Evolutionary conservation across 2,329 filamentous ascomycete species (phyloP), one percentile per base, ranked within the genome.

Genomic region (Pseudogymnoascus sp.): DNA sequence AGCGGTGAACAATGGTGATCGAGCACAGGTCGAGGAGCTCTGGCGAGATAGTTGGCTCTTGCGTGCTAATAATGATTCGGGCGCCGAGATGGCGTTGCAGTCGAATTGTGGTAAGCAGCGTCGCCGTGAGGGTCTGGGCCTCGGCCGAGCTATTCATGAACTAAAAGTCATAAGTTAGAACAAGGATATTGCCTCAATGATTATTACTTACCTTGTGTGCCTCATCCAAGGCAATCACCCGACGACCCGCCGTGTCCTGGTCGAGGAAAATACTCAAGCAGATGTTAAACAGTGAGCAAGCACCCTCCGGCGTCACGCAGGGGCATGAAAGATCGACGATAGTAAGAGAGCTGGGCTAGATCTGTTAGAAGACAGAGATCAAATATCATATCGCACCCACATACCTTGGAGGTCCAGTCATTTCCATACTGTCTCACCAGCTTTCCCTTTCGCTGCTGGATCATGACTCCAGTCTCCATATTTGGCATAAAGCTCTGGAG

Each of bases 301-400:
- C 88, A 38, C 82, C 84, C 23, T 85, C 82, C 0, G 84, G 73
- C 0, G 86, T 86, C 4, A 92, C 77, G 67, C 87, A 91, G 0
- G 88, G 86, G 70, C 88, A 90, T 0, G 84, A 89, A 0, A 94
- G 76, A 68, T 94, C 90, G 5, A 92, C 76, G 59, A 90, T 87
- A 0, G 84, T 89, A 0, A 89, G 73, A 10, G 77, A 75, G 1
- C 84, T 83, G 0, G 79, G 74, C 60, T 77, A n/a, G 1, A 47
- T 4, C 1, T 28, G 40, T 64, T 14, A 63, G 23, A 33, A 31
- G 33, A 4, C 6, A 1, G 11, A 25, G 14, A 18, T 14, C 2
- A 5, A 2, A 60, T 31, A 6, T 56, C 47, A 56, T 2, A 7
- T 2, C 40, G 23, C 4, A 4, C 2, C 25, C 6, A 37, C 62